phyloP scores from a whole-genome alignment of 2,329 filamentous ascomycete genomes.

The Sphaerulina vaccinii region DNA sequence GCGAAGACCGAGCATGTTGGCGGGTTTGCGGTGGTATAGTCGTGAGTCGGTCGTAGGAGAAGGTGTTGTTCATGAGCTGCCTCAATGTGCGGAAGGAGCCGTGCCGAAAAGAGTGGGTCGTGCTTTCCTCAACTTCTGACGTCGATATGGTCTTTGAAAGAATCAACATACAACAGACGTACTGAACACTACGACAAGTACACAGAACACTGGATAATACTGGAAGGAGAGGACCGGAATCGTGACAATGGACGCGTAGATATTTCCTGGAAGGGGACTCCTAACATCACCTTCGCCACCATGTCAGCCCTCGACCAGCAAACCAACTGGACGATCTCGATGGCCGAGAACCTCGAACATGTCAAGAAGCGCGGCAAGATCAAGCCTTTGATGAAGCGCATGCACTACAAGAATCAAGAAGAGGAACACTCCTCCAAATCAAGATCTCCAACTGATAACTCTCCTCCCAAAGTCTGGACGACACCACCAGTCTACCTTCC shows the following conservation, averaged over 20 bases:
- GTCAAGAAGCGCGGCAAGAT: conserved; percentile 20
- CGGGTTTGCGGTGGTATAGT: conserved; percentile 14
- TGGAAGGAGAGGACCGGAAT: too few relatives aligned
- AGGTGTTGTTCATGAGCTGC: background rate
- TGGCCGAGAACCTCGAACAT: conserved; percentile 38
- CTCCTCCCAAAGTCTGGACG: conserved; percentile 21
- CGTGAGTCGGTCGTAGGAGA: background rate
- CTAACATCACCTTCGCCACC: conserved; percentile 1
- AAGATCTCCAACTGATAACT: background rate
- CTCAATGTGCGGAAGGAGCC: background rate
- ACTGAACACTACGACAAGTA: too few relatives aligned
- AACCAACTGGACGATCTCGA: conserved; percentile 38
- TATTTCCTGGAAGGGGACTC: background rate
- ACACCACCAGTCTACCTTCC: conserved; percentile 47
- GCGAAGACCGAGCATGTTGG: conserved; percentile 33
- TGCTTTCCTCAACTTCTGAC: background rate
- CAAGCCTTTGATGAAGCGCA: conserved; percentile 10
- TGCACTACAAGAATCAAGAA: conserved; percentile 7
- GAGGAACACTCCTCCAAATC: conserved; percentile 5
- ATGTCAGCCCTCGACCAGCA: conserved; percentile 39
- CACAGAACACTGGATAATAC: too few relatives aligned
- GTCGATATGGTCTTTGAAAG: too few relatives aligned
- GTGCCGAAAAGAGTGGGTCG: background rate
- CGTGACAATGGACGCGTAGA: background rate
- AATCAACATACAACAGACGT: too few relatives aligned